Evolutionary conservation across 441 rosid genomes (phyloP).

Genomic region (Euphorbia celastroides): DNA sequence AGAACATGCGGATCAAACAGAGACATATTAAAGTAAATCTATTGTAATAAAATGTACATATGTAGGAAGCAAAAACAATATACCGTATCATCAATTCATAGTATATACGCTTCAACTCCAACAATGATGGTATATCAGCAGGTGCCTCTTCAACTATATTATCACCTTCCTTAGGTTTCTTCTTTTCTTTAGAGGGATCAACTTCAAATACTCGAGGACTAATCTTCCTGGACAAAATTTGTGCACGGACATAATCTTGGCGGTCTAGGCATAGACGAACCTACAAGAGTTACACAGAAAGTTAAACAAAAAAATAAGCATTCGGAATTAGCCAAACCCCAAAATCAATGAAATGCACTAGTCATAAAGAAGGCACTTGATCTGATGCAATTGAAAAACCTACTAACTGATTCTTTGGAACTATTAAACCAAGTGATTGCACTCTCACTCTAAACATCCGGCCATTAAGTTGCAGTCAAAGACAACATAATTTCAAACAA

Average conservation of each 20-base stretch:
- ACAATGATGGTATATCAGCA: constrained; percentile 80
- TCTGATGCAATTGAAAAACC: background rate
- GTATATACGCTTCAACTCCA: constrained; percentile 83
- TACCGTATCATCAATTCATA: constrained; percentile 92
- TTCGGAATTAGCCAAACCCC: background rate
- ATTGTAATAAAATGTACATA: background rate
- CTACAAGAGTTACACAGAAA: constrained; percentile 33
- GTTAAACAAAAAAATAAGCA: constrained; percentile 8
- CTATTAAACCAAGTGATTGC: background rate
- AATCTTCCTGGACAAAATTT: constrained; percentile 91
- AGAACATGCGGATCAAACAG: background rate
- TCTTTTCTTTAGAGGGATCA: constrained; percentile 80
- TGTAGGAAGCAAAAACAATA: background rate
- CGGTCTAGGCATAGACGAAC: constrained; percentile 94
- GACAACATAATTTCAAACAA: background rate
- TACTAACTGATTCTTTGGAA: background rate
- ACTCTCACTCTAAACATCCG: background rate
- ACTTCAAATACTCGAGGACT: constrained; percentile 81
- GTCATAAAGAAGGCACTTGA: background rate
- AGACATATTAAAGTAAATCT: background rate
- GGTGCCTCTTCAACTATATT: constrained; percentile 87
- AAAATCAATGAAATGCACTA: background rate
- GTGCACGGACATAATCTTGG: constrained; percentile 91
- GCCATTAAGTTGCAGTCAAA: background rate
- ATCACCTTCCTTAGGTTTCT: constrained; percentile 94